Percentiles rank a stretch among this genome's conserved stretches.
Evolutionary conservation across 148 eudicot genomes (phyloP).

Genomic region (Suaeda aralocaspica): DNA sequence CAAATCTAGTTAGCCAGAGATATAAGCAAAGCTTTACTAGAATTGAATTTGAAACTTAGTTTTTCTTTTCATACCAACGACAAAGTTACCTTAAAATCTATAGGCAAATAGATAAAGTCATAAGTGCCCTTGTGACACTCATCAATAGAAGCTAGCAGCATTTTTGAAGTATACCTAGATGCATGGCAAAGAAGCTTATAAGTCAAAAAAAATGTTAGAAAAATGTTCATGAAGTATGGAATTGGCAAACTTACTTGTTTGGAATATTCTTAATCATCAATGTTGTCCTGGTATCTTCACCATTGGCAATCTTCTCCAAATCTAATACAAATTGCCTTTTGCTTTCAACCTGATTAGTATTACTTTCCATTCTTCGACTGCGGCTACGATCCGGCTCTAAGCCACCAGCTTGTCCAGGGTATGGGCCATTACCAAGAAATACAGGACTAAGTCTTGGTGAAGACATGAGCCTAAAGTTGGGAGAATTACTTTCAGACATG

Average conservation of each 20-base stretch:
- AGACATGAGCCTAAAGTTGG: constrained; percentile 58
- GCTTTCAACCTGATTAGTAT: constrained; percentile 53
- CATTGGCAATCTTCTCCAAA: constrained; percentile 63
- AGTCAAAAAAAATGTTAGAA: background rate
- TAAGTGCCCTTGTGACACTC: constrained; percentile 75
- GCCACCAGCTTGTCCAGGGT: constrained; percentile 42
- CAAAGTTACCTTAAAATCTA: constrained; percentile 77
- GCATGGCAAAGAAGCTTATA: constrained; percentile 6
- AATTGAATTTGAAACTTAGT: background rate
- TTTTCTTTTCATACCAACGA: background rate
- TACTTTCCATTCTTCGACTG: constrained; percentile 48
- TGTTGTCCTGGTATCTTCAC: constrained; percentile 86
- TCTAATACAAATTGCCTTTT: constrained; percentile 77
- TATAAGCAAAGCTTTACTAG: background rate
- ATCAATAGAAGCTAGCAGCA: constrained; percentile 91
- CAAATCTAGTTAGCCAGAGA: constrained; percentile 5
- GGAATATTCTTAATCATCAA: constrained; percentile 96
- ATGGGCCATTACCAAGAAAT: constrained; percentile 57
- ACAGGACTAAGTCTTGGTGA: constrained; percentile 62
- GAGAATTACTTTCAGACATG: constrained; percentile 51
- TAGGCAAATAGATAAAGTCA: constrained; percentile 90
- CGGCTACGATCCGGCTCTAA: constrained; percentile 51
- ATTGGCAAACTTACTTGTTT: constrained; percentile 52
- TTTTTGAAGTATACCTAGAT: constrained; percentile 93
- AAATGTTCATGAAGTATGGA: background rate